Conservation (phyloP, 164 flowering plant genomes). For the Macadamia integrifolia region DNA sequence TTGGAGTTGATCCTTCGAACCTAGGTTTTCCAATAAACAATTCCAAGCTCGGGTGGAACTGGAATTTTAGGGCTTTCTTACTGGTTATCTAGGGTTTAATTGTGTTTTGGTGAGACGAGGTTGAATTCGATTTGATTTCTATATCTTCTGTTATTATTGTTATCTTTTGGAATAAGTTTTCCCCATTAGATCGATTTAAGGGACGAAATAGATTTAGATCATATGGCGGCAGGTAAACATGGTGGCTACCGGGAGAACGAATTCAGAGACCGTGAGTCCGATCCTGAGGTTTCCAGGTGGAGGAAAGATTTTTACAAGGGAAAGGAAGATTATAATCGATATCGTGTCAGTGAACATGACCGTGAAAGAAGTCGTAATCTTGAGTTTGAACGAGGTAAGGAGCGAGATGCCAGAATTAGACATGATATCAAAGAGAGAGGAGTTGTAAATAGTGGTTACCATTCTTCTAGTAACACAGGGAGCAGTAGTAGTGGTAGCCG, state of each 20-base stretch:
- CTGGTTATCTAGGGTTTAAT: too few species aligned
- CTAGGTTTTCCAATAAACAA: too few species aligned
- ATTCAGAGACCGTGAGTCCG: conserved; percentile 49
- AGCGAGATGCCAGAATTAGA: conserved; percentile 18
- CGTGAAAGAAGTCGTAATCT: conserved; percentile 16
- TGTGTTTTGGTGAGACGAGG: too few species aligned
- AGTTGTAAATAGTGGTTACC: conserved; percentile 29
- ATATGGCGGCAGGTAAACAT: conserved; percentile 80
- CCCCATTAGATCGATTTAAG: not conserved
- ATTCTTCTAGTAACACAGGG: conserved; percentile 42
- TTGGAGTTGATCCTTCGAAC: too few species aligned
- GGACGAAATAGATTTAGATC: not conserved
- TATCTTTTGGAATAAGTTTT: not conserved
- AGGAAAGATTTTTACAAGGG: conserved; percentile 29
- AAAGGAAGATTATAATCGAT: conserved; percentile 34
- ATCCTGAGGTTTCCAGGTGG: conserved; percentile 22
- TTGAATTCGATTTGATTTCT: too few species aligned
- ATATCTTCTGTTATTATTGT: too few species aligned
- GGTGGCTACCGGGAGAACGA: conserved; percentile 53
- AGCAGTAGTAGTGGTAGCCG: conserved; percentile 35
- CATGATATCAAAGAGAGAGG: conserved; percentile 37
- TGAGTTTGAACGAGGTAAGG: conserved; percentile 7
- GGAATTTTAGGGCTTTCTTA: conserved; percentile 1
- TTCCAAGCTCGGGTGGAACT: too few species aligned
- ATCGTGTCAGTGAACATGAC: conserved; percentile 27